A percentile compares a stretch with the other conserved stretches of the same genome.
These are phyloP conservation scores for Cladosporium velox DNA, from an alignment of 2,329 filamentous ascomycete genomes.

Conservation along the genomic window DNA sequence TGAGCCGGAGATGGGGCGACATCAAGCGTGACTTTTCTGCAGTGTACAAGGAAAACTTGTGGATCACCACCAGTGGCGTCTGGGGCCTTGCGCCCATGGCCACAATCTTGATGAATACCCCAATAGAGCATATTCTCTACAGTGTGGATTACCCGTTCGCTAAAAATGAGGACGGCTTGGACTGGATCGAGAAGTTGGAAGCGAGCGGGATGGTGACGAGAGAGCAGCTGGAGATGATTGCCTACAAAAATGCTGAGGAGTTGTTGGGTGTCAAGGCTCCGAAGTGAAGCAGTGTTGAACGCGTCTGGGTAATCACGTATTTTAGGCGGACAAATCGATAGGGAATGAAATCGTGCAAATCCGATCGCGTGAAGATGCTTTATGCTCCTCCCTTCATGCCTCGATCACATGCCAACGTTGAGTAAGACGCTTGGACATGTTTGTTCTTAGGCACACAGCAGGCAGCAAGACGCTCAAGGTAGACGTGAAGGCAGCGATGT, in stretches of 20 bases:
- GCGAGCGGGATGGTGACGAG: conserved; percentile 53
- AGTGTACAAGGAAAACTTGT: conserved; percentile 54
- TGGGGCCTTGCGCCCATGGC: conserved; percentile 56
- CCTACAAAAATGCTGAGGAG: conserved; percentile 54
- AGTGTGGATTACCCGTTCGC: conserved; percentile 63
- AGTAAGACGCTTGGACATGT: neutral
- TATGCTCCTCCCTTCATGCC: neutral
- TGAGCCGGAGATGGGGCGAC: conserved; percentile 34
- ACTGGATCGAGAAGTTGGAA: conserved; percentile 54
- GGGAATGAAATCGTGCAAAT: neutral
- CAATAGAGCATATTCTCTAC: conserved; percentile 55
- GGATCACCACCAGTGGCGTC: conserved; percentile 61
- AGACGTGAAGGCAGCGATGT: neutral
- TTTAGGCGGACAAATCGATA: neutral
- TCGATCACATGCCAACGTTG: neutral
- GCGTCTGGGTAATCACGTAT: neutral
- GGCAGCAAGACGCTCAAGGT: neutral
- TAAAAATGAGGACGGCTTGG: conserved; percentile 52
- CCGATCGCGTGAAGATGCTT: neutral
- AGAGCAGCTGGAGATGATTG: conserved; percentile 54
- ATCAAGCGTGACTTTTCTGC: conserved; percentile 44
- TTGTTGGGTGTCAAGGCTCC: conserved; percentile 43
- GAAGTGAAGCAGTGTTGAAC: neutral
- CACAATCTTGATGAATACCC: conserved; percentile 40
- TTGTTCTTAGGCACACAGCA: neutral